Evolutionary conservation across 139 green algal genomes (phyloP).

Genomic region (Pleodorina starrii): DNA sequence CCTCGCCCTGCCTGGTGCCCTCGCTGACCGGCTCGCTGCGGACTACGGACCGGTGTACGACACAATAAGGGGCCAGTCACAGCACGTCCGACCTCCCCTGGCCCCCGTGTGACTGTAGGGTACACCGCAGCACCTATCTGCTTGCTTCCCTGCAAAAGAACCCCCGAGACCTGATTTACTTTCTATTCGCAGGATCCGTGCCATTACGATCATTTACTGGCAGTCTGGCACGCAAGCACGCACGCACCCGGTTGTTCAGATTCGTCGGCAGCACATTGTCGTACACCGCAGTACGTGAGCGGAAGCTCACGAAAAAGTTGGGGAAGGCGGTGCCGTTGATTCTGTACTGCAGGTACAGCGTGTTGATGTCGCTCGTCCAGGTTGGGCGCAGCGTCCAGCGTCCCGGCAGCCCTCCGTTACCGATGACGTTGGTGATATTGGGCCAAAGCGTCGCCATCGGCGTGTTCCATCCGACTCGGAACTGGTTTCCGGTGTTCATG

Average conservation of each 20-base stretch:
- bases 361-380: neutral
- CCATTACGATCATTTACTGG: no score
- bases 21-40: no score
- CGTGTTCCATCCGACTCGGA: conserved; percentile 12
- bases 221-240: no score
- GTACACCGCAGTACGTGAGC: neutral
- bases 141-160: no score
- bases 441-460: neutral
- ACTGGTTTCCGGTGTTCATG: conserved; percentile 29
- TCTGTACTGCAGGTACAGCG: neutral
- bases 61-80: no score
- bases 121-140: no score
- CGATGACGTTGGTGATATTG: neutral
- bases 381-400: neutral
- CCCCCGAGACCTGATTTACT: no score
- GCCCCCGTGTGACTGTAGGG: no score
- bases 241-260: neutral
- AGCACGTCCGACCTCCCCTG: no score
- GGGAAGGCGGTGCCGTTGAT: neutral
- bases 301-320: conserved; percentile 27
- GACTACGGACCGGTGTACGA: no score
- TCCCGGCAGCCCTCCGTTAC: neutral
- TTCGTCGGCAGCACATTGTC: neutral
- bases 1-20: no score
- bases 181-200: no score